Evolutionary conservation across 495 filamentous ascomycete genomes (phyloP), one percentile per base, ranked within the genome.

Genomic region (Bacidia rubella): DNA sequence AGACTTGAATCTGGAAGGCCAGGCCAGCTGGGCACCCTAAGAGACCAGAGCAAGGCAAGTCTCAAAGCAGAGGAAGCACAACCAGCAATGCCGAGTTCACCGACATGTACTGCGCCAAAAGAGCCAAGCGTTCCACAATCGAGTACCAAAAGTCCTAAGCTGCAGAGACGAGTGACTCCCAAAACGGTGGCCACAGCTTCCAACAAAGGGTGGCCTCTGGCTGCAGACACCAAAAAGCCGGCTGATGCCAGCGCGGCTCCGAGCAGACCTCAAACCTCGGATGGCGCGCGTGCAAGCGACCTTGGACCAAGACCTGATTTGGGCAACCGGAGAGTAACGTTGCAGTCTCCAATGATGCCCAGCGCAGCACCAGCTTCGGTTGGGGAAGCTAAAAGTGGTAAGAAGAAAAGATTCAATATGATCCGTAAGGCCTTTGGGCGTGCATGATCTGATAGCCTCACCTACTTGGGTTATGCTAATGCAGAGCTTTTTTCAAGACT

Each of bases 341-440:
- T 41, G 47, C 57, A 40, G 51, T 52, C 42, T 24, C 62, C 44
- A 26, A 40, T 55, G 56, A 19, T 49, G 27, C 38, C 44, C 64
- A 61, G 11, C 58, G 63, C 69, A 23, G 67, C 43, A 22, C 43
- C 22, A 17, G 20, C 52, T 49, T 62, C 68, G 22, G 68, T 69
- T 51, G 63, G 60, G 10, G 35, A 44, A 12, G 56, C 42, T 26
- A 59, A 63, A 22, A 65, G 67, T 10, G 67, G 66, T 32, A 72
- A 72, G 49, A 76, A 75, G 62, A 77, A 71, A 57, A 70, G 72
- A 49, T 76, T 77, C 49, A 67, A 66, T 0, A 61, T 66, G 49
- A 60, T 77, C 48, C 63, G 71, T 21, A 74, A 71, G 53, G 73
- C 72, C 24, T 70, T 77, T 46, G 68, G 72, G 10, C 57, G 75